A percentile compares a stretch with the other conserved stretches of the same genome.
Evolutionary conservation across 2,329 filamentous ascomycete genomes (phyloP).

Genomic region (Diaporthe vaccinii): DNA sequence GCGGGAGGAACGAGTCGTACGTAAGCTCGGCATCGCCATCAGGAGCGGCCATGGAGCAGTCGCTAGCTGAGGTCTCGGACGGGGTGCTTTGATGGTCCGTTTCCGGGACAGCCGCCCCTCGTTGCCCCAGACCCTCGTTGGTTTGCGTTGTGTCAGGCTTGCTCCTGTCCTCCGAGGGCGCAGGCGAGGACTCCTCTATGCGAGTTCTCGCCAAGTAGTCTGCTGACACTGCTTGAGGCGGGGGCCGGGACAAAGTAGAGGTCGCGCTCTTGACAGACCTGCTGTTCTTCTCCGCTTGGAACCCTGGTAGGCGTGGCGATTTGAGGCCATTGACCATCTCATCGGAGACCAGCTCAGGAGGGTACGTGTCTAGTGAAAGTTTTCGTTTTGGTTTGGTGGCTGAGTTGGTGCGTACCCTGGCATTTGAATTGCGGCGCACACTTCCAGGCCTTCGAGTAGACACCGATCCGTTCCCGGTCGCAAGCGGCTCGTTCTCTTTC

Average conservation of each 20-base stretch:
- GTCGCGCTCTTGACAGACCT: constrained; percentile 44
- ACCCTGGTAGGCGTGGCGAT: constrained; percentile 48
- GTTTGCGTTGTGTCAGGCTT: constrained; percentile 36
- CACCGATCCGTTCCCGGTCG: constrained; percentile 12
- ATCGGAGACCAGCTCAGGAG: constrained; percentile 46
- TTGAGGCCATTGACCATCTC: constrained; percentile 48
- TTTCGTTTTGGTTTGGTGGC: constrained; percentile 49
- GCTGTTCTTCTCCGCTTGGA: constrained; percentile 45
- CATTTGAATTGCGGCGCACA: constrained; percentile 51
- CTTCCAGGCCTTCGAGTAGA: constrained; percentile 41
- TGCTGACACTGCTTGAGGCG: constrained; percentile 51
- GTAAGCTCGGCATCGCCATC: constrained; percentile 45
- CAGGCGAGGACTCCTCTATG: constrained; percentile 29
- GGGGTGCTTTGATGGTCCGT: constrained; percentile 37
- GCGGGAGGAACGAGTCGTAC: constrained; percentile 62
- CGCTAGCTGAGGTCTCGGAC: constrained; percentile 40
- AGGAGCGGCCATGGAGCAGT: constrained; percentile 32
- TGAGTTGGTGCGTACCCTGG: constrained; percentile 50
- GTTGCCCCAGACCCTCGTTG: constrained; percentile 2
- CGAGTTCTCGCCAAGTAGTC: constrained; percentile 49
- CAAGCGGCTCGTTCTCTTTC: constrained; percentile 30
- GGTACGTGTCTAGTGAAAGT: constrained; percentile 51
- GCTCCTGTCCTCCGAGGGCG: constrained; percentile 38
- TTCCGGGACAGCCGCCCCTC: constrained; percentile 33
- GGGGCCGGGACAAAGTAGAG: constrained; percentile 48